Conservation (phyloP, 768 basidiomycete species). For the Leccinellum luteum region DNA sequence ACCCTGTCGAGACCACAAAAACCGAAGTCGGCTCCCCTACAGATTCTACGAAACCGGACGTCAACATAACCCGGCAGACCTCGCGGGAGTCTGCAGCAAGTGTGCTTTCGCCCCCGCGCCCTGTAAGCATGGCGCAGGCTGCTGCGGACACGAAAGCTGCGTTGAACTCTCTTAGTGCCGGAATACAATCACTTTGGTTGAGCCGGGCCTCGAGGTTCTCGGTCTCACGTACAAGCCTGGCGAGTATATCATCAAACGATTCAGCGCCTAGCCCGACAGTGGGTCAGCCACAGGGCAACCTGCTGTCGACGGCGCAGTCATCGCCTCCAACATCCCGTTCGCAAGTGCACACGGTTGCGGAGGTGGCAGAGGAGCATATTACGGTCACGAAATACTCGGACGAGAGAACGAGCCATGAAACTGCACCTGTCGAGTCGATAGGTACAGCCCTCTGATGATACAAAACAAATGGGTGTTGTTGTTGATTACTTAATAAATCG, state of each 20-base stretch:
- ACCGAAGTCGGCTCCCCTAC: constrained; percentile 24
- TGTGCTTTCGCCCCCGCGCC: constrained; percentile 15
- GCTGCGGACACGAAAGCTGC: constrained; percentile 34
- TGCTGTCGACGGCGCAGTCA: constrained; percentile 3
- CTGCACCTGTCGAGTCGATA: constrained; percentile 16
- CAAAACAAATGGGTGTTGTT: neutral
- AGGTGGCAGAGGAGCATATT: constrained; percentile 15
- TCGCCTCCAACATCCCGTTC: constrained; percentile 14
- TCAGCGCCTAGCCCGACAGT: constrained; percentile 13
- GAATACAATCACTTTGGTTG: constrained; percentile 49
- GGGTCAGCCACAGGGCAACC: neutral
- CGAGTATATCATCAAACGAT: constrained; percentile 25
- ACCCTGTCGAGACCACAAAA: constrained; percentile 30
- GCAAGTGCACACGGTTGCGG: constrained; percentile 26
- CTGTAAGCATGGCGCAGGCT: constrained; percentile 31
- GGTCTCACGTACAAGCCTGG: constrained; percentile 29
- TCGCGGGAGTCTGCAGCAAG: constrained; percentile 27
- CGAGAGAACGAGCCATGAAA: constrained; percentile 13
- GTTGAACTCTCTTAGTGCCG: constrained; percentile 40
- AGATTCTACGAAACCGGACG: constrained; percentile 16
- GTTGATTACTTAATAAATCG: constrained; percentile 21
- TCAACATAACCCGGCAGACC: constrained; percentile 17
- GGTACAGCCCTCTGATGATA: constrained; percentile 31
- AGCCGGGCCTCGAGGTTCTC: constrained; percentile 40
- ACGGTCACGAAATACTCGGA: constrained; percentile 1